A percentile compares a stretch with the other conserved stretches of the same genome.
These are phyloP conservation scores for Mycocentrospora acerina DNA, from an alignment of 2,329 filamentous ascomycete genomes.

Conservation along the genomic window DNA sequence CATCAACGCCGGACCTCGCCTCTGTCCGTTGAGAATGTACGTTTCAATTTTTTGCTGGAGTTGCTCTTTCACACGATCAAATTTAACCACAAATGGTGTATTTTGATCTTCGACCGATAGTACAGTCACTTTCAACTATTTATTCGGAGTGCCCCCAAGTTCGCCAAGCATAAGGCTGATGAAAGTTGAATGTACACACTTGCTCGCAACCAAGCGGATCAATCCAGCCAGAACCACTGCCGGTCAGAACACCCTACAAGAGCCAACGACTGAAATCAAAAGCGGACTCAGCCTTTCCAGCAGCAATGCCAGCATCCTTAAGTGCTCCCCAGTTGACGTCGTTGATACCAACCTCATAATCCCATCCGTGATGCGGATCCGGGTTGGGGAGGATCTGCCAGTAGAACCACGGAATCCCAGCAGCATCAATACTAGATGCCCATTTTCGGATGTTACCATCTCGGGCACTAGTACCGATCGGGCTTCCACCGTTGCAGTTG, in stretches of 20 bases:
- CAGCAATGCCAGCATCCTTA: constrained; percentile 4
- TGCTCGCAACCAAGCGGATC: too few species aligned
- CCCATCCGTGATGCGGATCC: constrained; percentile 6
- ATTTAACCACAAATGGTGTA: too few species aligned
- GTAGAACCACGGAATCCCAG: constrained; percentile 10
- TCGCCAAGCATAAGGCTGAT: too few species aligned
- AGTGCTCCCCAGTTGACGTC: constrained; percentile 5
- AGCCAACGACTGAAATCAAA: not conserved
- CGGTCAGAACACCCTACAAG: not conserved
- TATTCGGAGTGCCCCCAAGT: too few species aligned
- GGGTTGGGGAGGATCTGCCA: constrained; percentile 9
- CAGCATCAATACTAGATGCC: constrained; percentile 4
- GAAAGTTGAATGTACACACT: too few species aligned
- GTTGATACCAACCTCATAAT: constrained; percentile 7
- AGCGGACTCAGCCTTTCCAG: constrained; percentile 7
- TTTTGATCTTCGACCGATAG: too few species aligned
- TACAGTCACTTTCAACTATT: too few species aligned
- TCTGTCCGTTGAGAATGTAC: too few species aligned
- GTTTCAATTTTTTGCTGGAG: too few species aligned
- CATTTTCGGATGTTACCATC: constrained; percentile 6
- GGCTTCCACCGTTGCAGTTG: constrained; percentile 6
- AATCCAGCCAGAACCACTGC: too few species aligned
- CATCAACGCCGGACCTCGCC: too few species aligned
- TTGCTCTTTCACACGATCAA: too few species aligned
- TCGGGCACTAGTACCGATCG: not conserved